phyloP scores from a whole-genome alignment of 129 eudicot species.

The Tagetes patula region DNA sequence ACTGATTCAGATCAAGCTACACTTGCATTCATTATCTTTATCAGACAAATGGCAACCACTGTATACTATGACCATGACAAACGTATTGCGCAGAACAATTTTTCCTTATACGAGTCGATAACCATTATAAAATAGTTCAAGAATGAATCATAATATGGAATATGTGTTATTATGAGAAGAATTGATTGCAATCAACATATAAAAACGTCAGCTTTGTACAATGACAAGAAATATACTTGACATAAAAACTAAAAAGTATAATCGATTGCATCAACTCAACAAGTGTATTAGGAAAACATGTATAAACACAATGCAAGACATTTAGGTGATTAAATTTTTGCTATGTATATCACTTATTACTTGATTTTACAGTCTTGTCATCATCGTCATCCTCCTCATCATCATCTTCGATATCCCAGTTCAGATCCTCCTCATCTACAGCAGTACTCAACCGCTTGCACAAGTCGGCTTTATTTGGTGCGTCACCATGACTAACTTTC shows the following conservation, averaged over 20 bases:
- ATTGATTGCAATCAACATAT: conserved; percentile 28
- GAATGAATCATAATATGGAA: neutral
- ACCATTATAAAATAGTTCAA: neutral
- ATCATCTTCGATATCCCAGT: conserved; percentile 92
- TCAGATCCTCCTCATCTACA: conserved; percentile 73
- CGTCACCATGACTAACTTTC: conserved; percentile 36
- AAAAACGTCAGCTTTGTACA: conserved; percentile 15
- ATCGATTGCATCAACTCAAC: conserved; percentile 21
- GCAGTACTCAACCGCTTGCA: conserved; percentile 57
- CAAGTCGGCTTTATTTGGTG: conserved; percentile 46
- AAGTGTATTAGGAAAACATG: neutral
- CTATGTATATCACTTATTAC: conserved; percentile 28
- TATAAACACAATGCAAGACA: conserved; percentile 14
- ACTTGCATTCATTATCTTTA: too few species aligned
- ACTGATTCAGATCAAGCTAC: too few species aligned
- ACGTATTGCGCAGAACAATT: neutral
- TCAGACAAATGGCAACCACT: neutral
- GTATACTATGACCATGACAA: too few species aligned
- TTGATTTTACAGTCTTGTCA: conserved; percentile 33
- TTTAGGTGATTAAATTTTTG: conserved; percentile 16
- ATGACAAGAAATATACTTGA: conserved; percentile 5
- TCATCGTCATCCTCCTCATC: conserved; percentile 37
- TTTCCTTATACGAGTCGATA: neutral
- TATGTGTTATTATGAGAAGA: conserved; percentile 30
- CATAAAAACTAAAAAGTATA: conserved; percentile 1